phyloP scores from a whole-genome alignment of 73 alveolate species.

The Paramecium caudatum region DNA sequence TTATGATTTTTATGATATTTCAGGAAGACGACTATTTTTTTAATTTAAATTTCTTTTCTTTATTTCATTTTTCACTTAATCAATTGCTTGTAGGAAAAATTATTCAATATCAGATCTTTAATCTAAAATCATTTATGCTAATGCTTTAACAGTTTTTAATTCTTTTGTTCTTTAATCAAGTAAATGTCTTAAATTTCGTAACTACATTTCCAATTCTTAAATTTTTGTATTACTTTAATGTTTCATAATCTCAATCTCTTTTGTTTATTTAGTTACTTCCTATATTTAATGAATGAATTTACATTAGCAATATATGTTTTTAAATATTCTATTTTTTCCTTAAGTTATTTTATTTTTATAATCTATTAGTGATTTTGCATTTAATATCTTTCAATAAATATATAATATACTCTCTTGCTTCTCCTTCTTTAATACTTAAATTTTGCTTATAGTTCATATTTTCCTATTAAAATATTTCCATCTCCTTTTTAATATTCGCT shows the following conservation, averaged over 20 bases:
- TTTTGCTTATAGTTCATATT: constrained; percentile 41
- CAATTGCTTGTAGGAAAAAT: constrained; percentile 89
- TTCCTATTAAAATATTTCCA: constrained; percentile 48
- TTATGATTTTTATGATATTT: neutral
- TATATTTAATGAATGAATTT: neutral
- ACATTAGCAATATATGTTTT: constrained; percentile 34
- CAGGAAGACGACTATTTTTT: constrained; percentile 77
- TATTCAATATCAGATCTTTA: constrained; percentile 92
- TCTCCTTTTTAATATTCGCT: constrained; percentile 46
- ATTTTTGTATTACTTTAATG: constrained; percentile 51
- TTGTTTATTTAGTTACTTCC: constrained; percentile 62
- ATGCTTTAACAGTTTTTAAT: constrained; percentile 83
- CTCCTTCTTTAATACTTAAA: constrained; percentile 45
- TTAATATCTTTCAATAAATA: constrained; percentile 28
- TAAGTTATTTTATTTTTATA: constrained; percentile 58
- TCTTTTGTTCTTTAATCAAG: constrained; percentile 84
- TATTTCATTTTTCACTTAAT: constrained; percentile 89
- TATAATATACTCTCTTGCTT: constrained; percentile 11
- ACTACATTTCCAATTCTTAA: constrained; percentile 55
- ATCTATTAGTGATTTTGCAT: constrained; percentile 34
- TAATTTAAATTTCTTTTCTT: constrained; percentile 81
- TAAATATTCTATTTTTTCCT: constrained; percentile 66
- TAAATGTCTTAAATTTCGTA: constrained; percentile 78
- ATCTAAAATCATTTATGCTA: constrained; percentile 91
- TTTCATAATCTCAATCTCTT: constrained; percentile 72